phyloP scores from a whole-genome alignment of 2,329 filamentous ascomycete genomes.

The Colletotrichum sp. region DNA sequence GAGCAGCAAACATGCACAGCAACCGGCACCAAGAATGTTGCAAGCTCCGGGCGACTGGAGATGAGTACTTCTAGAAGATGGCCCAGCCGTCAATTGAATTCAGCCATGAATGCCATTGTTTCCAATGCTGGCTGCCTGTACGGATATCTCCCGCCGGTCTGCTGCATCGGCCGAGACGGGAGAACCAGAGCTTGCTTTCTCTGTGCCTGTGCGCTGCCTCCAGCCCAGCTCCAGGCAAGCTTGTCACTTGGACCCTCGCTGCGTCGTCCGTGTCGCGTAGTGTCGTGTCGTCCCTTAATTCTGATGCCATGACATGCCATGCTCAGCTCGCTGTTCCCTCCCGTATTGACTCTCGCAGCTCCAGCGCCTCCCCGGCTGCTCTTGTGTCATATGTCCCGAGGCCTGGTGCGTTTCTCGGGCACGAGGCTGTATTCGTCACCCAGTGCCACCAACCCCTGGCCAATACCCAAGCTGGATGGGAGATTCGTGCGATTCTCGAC shows the following conservation, averaged over 20 bases:
- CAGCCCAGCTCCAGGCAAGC: not conserved
- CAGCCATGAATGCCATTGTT: not conserved
- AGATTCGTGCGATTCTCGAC: not conserved
- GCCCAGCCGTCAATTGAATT: not conserved
- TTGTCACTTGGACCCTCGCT: not conserved
- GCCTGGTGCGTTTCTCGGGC: not conserved
- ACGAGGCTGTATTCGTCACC: slow-evolving; percentile 13
- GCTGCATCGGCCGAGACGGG: not conserved
- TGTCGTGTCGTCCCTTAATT: not conserved
- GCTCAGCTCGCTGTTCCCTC: not conserved
- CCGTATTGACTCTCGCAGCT: not conserved
- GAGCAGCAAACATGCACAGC: not conserved
- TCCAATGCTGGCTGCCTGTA: not conserved
- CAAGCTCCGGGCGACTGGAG: slow-evolving; percentile 1
- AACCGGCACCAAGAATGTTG: slow-evolving; percentile 1
- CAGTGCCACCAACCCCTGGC: not conserved
- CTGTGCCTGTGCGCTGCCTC: not conserved
- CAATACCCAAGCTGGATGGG: not conserved
- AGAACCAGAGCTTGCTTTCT: not conserved
- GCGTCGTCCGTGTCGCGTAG: not conserved
- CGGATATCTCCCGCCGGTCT: not conserved
- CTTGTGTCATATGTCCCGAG: not conserved
- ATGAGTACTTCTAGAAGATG: not conserved
- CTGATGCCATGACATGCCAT: not conserved
- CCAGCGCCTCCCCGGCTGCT: not conserved